Conservation (phyloP, 495 filamentous ascomycete genomes). For the Penicillium mononematosum region DNA sequence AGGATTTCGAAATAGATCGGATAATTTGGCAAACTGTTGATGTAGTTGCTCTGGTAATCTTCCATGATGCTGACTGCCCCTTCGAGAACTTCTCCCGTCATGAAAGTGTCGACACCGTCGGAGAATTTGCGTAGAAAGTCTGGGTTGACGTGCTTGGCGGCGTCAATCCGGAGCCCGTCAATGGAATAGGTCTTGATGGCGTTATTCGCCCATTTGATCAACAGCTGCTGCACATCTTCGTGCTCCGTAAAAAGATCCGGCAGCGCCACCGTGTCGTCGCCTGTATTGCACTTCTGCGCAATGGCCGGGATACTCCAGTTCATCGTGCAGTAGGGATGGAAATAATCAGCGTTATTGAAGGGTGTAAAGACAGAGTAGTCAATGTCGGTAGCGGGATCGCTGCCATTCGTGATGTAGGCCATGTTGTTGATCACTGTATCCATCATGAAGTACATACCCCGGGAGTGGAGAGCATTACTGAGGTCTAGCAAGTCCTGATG, state of each 20-base stretch:
- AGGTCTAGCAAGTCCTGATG: conserved; percentile 63
- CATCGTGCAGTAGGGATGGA: conserved; percentile 64
- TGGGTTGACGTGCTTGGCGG: conserved; percentile 68
- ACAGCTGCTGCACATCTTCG: conserved; percentile 50
- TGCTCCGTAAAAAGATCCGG: conserved; percentile 70
- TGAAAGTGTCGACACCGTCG: conserved; percentile 57
- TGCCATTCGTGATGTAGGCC: conserved; percentile 44
- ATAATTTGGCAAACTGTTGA: conserved; percentile 64
- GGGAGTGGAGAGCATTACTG: conserved; percentile 55
- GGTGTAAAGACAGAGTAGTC: conserved; percentile 62
- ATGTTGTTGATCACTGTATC: conserved; percentile 80
- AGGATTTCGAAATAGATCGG: conserved; percentile 64
- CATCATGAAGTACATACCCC: conserved; percentile 72
- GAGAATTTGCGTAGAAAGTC: conserved; percentile 62
- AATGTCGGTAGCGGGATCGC: conserved; percentile 56
- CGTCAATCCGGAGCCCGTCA: conserved; percentile 77
- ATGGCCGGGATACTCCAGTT: conserved; percentile 59
- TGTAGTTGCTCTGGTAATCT: conserved; percentile 44
- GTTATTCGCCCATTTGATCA: conserved; percentile 61
- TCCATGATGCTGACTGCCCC: conserved; percentile 55
- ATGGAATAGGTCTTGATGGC: conserved; percentile 67
- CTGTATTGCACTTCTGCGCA: conserved; percentile 58
- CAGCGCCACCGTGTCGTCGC: conserved; percentile 57
- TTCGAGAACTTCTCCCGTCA: conserved; percentile 64
- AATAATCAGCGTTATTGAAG: conserved; percentile 64